Base-by-base conservation (phyloP, 768 basidiomycete species). In the Phylloporus rhodoxanthus region DNA sequence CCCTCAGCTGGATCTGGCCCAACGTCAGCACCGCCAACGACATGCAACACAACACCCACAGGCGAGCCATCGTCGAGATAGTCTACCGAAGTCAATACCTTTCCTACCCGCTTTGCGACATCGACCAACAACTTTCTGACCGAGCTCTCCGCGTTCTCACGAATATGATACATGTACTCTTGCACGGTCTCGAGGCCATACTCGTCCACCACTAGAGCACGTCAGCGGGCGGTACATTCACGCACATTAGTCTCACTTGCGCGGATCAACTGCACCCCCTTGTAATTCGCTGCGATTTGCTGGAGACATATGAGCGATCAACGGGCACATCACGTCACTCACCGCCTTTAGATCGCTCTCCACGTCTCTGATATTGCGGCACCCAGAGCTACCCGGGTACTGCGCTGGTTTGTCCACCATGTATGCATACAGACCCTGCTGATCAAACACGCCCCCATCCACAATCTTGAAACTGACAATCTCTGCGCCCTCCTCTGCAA, bases 221-320 rank as follows among this genome's bases (percentile, higher is more conserved):
- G 25, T 63, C 14, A 63, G 45, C n/a, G 37, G 17, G 30, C 45
- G 8, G 42, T 13, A 34, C 9, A 54, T 33, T 17, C 36, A 42
- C 8, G 48, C 19, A 10, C 13, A 26, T 25, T 19, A 3, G n/a
- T 62, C 80, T 53, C 63, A 90, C 88, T 79, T 39, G 82, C 81
- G 59, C 86, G 85, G 52, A 95, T 84, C 4, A 93, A 75, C 56
- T 89, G 85, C 29, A 90, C 82, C 11, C 91, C 94, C 69, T 94
- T 93, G 67, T 92, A 80, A 63, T 96, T 96, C 7, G 92, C 91
- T 2, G 91, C 90, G 54, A 94, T 85, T 90, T 94, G 91, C 89
- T 91, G 40, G 4, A 29, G 14, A 17, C 7, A 8, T 1, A 13
- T 58, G 20, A 47, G 47, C 5, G 7, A 23, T 14, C 21, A 8